Percentiles rank a stretch among this genome's conserved stretches.
These are phyloP conservation scores for Toxicodendron radicans DNA, from an alignment of 345 rosid species.

Conservation along the genomic window DNA sequence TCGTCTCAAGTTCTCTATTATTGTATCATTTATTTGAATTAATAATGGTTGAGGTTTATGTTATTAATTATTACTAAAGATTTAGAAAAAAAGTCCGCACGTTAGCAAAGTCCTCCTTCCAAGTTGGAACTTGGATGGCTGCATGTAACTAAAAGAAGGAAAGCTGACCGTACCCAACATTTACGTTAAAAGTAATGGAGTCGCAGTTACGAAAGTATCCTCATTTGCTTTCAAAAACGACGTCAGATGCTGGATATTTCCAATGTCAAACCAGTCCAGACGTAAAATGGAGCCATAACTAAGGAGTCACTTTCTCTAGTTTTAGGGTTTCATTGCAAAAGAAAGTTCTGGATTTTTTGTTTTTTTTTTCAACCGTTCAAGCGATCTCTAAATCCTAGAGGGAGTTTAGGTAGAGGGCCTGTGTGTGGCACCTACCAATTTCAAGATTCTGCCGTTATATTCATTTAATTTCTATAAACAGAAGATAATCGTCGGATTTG, in stretches of 20 bases:
- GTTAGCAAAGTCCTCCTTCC: not conserved
- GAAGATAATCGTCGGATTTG: not conserved
- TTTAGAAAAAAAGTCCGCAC: not conserved
- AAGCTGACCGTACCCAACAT: not conserved
- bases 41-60: no score
- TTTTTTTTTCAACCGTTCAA: not conserved
- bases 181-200: not conserved
- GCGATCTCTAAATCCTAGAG: not conserved
- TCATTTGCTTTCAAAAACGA: not conserved
- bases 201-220: not conserved
- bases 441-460: not conserved
- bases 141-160: no score
- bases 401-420: not conserved
- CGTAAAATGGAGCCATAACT: not conserved
- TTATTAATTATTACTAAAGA: no score
- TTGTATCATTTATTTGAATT: no score
- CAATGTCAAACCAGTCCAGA: not conserved
- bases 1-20: no score
- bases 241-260: not conserved
- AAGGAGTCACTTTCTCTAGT: not conserved
- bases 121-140: no score
- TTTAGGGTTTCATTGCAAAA: constrained; percentile 6
- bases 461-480: not conserved
- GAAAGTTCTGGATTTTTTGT: constrained; percentile 9
- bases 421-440: constrained; percentile 6